Base-by-base conservation (phyloP, 1,284 basidiomycete genomes). In the Wolfiporia cocos region DNA sequence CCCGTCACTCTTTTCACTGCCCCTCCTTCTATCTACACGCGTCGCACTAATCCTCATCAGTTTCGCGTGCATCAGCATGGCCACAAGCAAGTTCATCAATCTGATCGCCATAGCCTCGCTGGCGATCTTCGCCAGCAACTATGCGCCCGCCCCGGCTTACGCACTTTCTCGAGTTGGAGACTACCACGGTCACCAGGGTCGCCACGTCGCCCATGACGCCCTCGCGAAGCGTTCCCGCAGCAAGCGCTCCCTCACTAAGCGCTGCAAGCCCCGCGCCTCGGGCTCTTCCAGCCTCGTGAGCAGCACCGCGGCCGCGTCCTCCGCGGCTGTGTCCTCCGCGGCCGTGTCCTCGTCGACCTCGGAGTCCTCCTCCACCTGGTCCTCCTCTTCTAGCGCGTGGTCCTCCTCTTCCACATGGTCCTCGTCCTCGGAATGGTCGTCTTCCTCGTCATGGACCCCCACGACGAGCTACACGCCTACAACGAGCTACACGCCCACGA, bases 61-160 rank as follows among this genome's bases (percentile, higher is more conserved):
- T 37, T 40, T 39, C 44, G 29, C 43, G 20, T 22, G 15, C 7
- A 18, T 18, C 37, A 51, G 34, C 46, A 84, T 84, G 79, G 70
- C 76, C 41, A 50, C 69, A 18, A 32, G 58, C 49, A 81, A 73
- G 50, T 55, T 81, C 37, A 48, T 80, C 53, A 74, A 74, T 54
- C 61, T 86, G 45, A 39, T 86, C 46, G 69, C 77, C 17, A 51
- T 85, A 35, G 66, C 76, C 18, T 69, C 78, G 14, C 57, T 87
- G 35, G 74, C 77, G 23, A 51, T 85, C 48, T 47, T 86, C 46
- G 68, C 74, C 38, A 68, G 67, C 50, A 68, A 71, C n/a, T 70
- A 73, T 45, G 66, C 59, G 29, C 59, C 72, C 1, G 43, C 65
- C 11, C 66, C 71, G 19, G 75, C 66, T 32, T 67, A 65, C 48